phyloP scores from a whole-genome alignment of 805 yeast species.

The Yamadazyma sp. region DNA sequence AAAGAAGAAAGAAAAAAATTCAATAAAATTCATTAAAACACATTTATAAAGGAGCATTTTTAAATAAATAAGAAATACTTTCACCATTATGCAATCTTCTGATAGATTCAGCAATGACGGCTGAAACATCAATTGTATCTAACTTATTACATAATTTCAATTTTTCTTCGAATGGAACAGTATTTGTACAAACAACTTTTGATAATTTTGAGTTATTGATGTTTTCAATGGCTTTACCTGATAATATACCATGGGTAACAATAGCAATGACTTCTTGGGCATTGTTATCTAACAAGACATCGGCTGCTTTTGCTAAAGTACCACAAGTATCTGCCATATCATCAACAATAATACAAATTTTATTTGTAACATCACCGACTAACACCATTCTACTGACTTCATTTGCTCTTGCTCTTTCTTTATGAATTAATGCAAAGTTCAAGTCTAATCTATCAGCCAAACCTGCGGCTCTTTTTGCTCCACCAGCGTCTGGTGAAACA shows the following conservation, averaged over 20 bases:
- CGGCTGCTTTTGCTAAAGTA: slow-evolving; percentile 92
- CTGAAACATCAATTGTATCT: slow-evolving; percentile 79
- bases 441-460: slow-evolving; percentile 89
- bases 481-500: slow-evolving; percentile 98
- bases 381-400: slow-evolving; percentile 94
- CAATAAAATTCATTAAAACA: too few relatives aligned
- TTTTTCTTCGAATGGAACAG: slow-evolving; percentile 78
- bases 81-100: slow-evolving; percentile 96
- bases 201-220: slow-evolving; percentile 65
- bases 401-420: slow-evolving; percentile 92
- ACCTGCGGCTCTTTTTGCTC: slow-evolving; percentile 95
- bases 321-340: slow-evolving; percentile 99
- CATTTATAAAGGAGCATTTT: slow-evolving; percentile 45
- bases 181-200: slow-evolving; percentile 85
- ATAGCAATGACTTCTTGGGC: slow-evolving; percentile 88
- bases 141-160: slow-evolving; percentile 60
- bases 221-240: slow-evolving; percentile 77
- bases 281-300: slow-evolving; percentile 72
- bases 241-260: slow-evolving; percentile 92
- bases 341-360: slow-evolving; percentile 83
- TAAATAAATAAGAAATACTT: slow-evolving; percentile 82
- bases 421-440: slow-evolving; percentile 93
- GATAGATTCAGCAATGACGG: slow-evolving; percentile 88
- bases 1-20: too few relatives aligned
- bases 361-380: slow-evolving; percentile 88